Evolutionary conservation across 495 filamentous ascomycete genomes (phyloP).

Genomic region (Podospora bellae-mahoneyi): DNA sequence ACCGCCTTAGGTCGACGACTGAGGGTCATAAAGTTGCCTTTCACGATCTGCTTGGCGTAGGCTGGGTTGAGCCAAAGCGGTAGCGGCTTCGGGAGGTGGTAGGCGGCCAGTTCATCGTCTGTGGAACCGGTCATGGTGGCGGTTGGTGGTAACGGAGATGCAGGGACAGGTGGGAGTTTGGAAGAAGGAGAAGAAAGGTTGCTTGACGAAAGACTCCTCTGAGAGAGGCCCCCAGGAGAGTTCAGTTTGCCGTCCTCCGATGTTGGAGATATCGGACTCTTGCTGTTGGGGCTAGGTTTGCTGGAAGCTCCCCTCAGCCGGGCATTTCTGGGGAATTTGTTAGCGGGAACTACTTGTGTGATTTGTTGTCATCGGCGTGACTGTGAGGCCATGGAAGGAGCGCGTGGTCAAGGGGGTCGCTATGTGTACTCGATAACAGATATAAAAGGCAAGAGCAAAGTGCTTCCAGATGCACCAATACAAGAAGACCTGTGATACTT

Average conservation of each 20-base stretch:
- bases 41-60: constrained; percentile 82
- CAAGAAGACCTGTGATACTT: constrained; percentile 39
- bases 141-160: constrained; percentile 36
- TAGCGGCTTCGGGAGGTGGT: constrained; percentile 48
- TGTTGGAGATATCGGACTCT: constrained; percentile 41
- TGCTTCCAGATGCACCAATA: background rate
- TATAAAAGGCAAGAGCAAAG: background rate
- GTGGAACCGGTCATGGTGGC: constrained; percentile 30
- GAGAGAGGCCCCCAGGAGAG: constrained; percentile 44
- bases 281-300: constrained; percentile 35
- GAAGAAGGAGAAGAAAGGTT: constrained; percentile 49
- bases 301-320: constrained; percentile 44
- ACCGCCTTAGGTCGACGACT: constrained; percentile 85
- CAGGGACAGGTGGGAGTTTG: constrained; percentile 53
- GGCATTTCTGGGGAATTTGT: constrained; percentile 41
- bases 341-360: constrained; percentile 11
- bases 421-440: background rate
- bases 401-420: background rate
- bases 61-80: constrained; percentile 56
- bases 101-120: constrained; percentile 48
- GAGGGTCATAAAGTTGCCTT: constrained; percentile 93
- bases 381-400: background rate
- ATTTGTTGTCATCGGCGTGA: background rate
- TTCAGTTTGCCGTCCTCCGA: constrained; percentile 35
- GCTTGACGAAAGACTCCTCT: constrained; percentile 48